Base-by-base conservation (phyloP, 768 basidiomycete species). In the Multifurca ochricompacta region DNA sequence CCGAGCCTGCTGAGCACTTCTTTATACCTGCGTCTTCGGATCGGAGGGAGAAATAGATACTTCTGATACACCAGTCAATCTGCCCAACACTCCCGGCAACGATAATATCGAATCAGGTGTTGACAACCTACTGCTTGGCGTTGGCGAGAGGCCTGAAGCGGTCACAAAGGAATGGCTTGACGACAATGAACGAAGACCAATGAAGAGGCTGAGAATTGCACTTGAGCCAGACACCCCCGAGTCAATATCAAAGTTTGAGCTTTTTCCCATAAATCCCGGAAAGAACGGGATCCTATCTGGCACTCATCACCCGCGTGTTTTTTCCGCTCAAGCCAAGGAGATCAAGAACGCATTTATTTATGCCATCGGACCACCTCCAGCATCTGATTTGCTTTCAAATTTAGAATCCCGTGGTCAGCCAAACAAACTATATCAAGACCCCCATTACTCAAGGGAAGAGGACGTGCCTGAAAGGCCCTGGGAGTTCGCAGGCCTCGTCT, bases 401-500 rank as follows among this genome's bases (percentile, higher is more conserved):
- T 52, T 83, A 13, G 73, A 75, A 30, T 62, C 66, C 0, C 68
- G 78, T 59, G 75, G 74, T 19, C 66, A 88, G 6, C 77, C 81
- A 4, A 69, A 65, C 42, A 82, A 79, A 60, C 66, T 87, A 21
- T 94, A 96, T 68, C 80, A 76, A 41, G 71, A 78, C n/a, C 88
- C 94, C 0, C 85, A 78, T 68, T 99, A 91, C 64, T 91, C 89
- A 6, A 78, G 79, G 47, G 73, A 75, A 21, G 60, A 62, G 4
- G 95, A 98, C 65, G 76, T 83, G 0, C 85, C 91, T 1, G 74
- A 75, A 30, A 69, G 71, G n/a, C 69, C 83, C 3, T 76, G 81
- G 62, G 86, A 91, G 69, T 93, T 85, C 66, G 91, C 82, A 19
- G 93, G 92, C 0, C 67, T 89, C 1, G 63, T 78, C n/a, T 94